Evolutionary conservation across 1,139 yeast genomes (phyloP).

Genomic region (Arxiozyma bovina): DNA sequence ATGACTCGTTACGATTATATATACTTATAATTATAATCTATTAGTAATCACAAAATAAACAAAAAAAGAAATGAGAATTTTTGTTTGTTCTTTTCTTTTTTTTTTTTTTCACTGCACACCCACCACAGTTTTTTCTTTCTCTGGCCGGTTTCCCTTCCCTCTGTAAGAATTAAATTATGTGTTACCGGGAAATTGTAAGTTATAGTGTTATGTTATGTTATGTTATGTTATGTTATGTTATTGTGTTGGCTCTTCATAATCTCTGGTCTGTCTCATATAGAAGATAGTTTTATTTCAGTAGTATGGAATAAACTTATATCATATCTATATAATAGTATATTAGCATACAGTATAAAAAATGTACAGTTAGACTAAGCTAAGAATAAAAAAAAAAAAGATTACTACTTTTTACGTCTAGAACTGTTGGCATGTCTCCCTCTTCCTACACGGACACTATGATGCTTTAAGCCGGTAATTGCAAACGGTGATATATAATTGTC

Average conservation of each 20-base stretch:
- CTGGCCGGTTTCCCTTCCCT: neutral
- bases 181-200: neutral
- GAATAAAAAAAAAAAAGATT: no score
- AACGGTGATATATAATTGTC: conserved; percentile 90
- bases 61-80: neutral
- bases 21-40: neutral
- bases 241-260: no score
- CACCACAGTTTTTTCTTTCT: neutral
- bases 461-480: conserved; percentile 55
- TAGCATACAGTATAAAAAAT: neutral
- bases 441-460: conserved; percentile 71
- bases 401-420: conserved; percentile 34
- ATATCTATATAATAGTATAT: no score
- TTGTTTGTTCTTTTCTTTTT: neutral
- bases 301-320: no score
- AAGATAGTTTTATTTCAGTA: no score
- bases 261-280: no score
- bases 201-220: no score
- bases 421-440: conserved; percentile 75
- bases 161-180: neutral
- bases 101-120: neutral
- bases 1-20: no score
- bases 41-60: neutral
- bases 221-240: no score
- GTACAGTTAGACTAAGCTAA: neutral